These are phyloP conservation scores for Boletus sp. DNA, from an alignment of 768 basidiomycete genomes.

Conservation along the genomic window DNA sequence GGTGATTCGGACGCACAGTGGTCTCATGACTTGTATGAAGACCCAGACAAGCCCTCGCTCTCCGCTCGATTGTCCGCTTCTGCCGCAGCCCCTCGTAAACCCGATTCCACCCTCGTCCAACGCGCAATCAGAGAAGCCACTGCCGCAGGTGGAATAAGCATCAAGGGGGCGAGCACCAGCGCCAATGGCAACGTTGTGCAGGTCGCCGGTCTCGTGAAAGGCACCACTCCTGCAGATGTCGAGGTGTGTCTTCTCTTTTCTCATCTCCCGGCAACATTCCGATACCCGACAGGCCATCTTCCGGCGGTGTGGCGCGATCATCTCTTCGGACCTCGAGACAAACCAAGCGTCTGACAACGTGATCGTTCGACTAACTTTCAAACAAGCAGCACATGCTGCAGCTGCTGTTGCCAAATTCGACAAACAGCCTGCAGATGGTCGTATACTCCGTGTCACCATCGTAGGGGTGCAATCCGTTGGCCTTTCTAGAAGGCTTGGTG, in stretches of 20 bases:
- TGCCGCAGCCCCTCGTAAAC: conserved; percentile 46
- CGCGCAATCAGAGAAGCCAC: conserved; percentile 66
- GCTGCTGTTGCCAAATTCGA: conserved; percentile 74
- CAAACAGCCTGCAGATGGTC: conserved; percentile 81
- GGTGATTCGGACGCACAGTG: conserved; percentile 65
- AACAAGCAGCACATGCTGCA: conserved; percentile 57
- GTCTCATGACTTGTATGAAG: conserved; percentile 71
- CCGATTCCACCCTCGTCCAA: conserved; percentile 54
- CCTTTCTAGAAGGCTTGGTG: conserved; percentile 58
- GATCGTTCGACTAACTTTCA: conserved; percentile 71
- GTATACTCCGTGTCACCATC: conserved; percentile 61
- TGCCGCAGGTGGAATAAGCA: conserved; percentile 43
- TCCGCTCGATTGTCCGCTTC: conserved; percentile 52
- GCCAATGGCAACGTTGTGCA: conserved; percentile 66
- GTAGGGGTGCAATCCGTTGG: conserved; percentile 57
- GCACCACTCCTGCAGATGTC: conserved; percentile 82
- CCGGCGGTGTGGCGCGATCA: conserved; percentile 71
- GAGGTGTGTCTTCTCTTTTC: conserved; percentile 30
- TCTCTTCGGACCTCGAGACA: conserved; percentile 34
- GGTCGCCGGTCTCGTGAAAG: conserved; percentile 68
- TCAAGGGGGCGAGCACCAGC: conserved; percentile 64
- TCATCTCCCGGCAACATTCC: neutral
- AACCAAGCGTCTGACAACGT: conserved; percentile 37
- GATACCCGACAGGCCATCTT: conserved; percentile 58
- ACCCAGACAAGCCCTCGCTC: conserved; percentile 53